These are phyloP conservation scores for Panaeolus papilionaceus DNA, from an alignment of 768 basidiomycete genomes.

Conservation along the genomic window DNA sequence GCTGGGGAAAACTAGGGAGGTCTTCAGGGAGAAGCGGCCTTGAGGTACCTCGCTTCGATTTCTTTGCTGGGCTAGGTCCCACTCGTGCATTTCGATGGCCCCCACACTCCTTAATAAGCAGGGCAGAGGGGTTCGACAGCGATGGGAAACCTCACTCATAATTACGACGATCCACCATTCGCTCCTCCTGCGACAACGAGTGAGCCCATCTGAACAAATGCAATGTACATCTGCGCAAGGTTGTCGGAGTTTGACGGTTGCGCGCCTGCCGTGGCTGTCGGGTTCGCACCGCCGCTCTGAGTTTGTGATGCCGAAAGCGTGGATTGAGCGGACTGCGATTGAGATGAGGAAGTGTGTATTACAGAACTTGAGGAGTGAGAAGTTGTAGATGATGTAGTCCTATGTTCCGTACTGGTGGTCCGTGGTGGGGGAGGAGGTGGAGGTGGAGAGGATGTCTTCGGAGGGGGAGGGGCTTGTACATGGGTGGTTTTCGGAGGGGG, in stretches of 20 bases:
- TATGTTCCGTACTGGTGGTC: neutral
- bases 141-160: neutral
- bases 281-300: neutral
- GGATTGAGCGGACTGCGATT: neutral
- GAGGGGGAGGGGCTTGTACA: neutral
- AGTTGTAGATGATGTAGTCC: neutral
- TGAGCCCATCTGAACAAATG: constrained; percentile 26
- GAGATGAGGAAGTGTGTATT: neutral
- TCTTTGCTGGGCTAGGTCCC: neutral
- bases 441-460: constrained; percentile 5
- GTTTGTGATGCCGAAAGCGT: constrained; percentile 4
- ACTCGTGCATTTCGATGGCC: neutral
- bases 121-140: constrained; percentile 10
- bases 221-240: constrained; percentile 24
- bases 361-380: neutral
- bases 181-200: constrained; percentile 24
- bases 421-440: neutral
- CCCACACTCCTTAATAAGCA: neutral
- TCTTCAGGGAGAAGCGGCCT: neutral
- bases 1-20: neutral
- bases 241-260: constrained; percentile 19
- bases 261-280: neutral
- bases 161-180: neutral
- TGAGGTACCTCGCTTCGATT: constrained; percentile 6
- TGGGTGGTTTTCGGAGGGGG: neutral